Percentiles rank a stretch among this genome's conserved stretches.
phyloP scores from a whole-genome alignment of 1,139 yeast species.

The Kodamaea suecica region DNA sequence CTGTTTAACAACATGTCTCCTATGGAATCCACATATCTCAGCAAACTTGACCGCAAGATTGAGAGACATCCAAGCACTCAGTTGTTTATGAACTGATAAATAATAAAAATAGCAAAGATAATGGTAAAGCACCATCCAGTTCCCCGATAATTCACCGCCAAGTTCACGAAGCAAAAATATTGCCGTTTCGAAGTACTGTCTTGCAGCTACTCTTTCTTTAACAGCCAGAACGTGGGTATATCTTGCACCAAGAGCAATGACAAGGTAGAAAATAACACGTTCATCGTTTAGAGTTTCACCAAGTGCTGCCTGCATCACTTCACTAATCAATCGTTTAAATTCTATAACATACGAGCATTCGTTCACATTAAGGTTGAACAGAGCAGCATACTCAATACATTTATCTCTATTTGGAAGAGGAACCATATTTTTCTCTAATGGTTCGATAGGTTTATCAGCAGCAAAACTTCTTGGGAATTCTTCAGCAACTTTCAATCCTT shows the following conservation, averaged over 20 bases:
- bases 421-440: constrained; percentile 2
- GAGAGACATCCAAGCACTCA: constrained; percentile 33
- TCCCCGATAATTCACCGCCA: constrained; percentile 8
- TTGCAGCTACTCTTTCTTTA: constrained; percentile 1
- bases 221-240: constrained; percentile 10
- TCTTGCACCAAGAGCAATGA: constrained; percentile 38
- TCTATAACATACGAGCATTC: constrained; percentile 34
- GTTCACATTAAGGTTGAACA: constrained; percentile 34
- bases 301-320: constrained; percentile 25
- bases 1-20: neutral
- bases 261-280: constrained; percentile 28
- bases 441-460: constrained; percentile 6
- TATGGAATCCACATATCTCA: constrained; percentile 8
- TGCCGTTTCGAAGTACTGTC: constrained; percentile 8
- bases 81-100: constrained; percentile 31
- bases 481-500: constrained; percentile 1
- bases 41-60: constrained; percentile 10
- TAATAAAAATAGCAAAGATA: constrained; percentile 34
- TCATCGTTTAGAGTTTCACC: constrained; percentile 14
- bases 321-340: constrained; percentile 23
- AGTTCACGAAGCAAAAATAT: constrained; percentile 6
- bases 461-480: constrained; percentile 1
- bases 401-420: constrained; percentile 1
- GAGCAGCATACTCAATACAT: constrained; percentile 8
- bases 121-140: constrained; percentile 42